Percentiles rank a stretch among this genome's conserved stretches.
Conservation (phyloP, 495 filamentous ascomycete species). For the Penicillium cataractarum region DNA sequence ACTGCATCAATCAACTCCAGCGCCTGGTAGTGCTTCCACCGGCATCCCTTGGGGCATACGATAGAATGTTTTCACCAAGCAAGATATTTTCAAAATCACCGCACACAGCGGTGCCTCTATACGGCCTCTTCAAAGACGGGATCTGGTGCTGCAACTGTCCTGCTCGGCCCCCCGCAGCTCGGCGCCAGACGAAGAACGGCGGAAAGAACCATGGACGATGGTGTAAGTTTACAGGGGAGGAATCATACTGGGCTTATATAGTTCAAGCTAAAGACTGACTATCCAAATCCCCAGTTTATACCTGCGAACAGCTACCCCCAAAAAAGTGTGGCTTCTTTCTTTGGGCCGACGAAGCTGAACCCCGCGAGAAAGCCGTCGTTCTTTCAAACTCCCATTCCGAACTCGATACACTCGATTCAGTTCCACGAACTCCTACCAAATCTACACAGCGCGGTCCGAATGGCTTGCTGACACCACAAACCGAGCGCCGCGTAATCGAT, state of each 20-base stretch:
- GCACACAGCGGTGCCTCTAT: slow-evolving; percentile 40
- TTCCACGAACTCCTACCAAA: slow-evolving; percentile 30
- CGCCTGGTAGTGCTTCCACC: not conserved
- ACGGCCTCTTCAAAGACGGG: slow-evolving; percentile 59
- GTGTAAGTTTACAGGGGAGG: slow-evolving; percentile 38
- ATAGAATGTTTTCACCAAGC: slow-evolving; percentile 28
- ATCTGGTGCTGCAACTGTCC: slow-evolving; percentile 70
- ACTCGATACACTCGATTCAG: slow-evolving; percentile 20
- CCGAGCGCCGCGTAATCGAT: slow-evolving; percentile 27
- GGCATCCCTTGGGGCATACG: not conserved
- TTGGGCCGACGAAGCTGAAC: slow-evolving; percentile 65
- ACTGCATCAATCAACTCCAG: not conserved
- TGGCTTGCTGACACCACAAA: slow-evolving; percentile 45
- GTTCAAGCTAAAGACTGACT: not conserved
- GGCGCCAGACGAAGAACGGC: slow-evolving; percentile 67
- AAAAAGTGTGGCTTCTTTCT: slow-evolving; percentile 71
- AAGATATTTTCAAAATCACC: slow-evolving; percentile 32
- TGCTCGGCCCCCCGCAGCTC: slow-evolving; percentile 61
- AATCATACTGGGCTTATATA: not conserved
- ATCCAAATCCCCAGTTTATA: slow-evolving; percentile 54
- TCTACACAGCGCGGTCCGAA: slow-evolving; percentile 1
- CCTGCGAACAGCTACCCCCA: slow-evolving; percentile 57
- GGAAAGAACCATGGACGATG: slow-evolving; percentile 64
- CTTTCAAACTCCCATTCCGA: slow-evolving; percentile 56
- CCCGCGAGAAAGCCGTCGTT: slow-evolving; percentile 55